These are phyloP conservation scores for Gracilariopsis chorda DNA, from an alignment of 23 red algal species.

Conservation along the genomic window DNA sequence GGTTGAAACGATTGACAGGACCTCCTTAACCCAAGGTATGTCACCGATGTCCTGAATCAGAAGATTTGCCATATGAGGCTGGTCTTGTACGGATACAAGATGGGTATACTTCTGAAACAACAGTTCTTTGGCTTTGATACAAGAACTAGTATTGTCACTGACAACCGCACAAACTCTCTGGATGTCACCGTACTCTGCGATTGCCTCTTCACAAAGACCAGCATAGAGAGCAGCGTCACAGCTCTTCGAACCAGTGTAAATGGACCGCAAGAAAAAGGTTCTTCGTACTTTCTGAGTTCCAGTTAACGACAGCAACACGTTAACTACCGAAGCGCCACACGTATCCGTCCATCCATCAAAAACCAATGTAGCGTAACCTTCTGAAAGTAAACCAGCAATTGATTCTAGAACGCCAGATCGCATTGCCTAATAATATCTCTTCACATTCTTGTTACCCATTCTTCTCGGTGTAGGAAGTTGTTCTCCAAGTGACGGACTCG, in stretches of 20 bases:
- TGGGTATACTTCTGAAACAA: not conserved
- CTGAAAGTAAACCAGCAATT: too few species aligned
- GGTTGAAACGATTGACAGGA: not conserved
- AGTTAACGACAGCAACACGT: not conserved
- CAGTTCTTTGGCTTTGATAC: not conserved
- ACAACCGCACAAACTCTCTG: not conserved
- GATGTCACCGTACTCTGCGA: conserved; percentile 5
- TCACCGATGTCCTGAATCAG: conserved; percentile 18
- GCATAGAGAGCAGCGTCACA: not conserved
- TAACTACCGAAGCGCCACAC: not conserved
- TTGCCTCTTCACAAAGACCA: not conserved
- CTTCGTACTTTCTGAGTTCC: not conserved
- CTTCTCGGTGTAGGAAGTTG: too few species aligned
- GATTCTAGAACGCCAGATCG: too few species aligned
- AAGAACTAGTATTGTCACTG: conserved; percentile 16
- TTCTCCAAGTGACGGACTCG: too few species aligned
- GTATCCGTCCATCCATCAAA: conserved; percentile 18
- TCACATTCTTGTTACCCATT: too few species aligned
- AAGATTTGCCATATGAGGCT: not conserved
- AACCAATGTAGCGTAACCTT: conserved; percentile 15
- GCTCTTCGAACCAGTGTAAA: not conserved
- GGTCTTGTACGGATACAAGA: conserved; percentile 3
- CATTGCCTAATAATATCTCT: too few species aligned
- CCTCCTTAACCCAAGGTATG: not conserved
- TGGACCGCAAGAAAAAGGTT: conserved; percentile 23